phyloP scores from a whole-genome alignment of 768 basidiomycete species.

The Exidia glandulosa region DNA sequence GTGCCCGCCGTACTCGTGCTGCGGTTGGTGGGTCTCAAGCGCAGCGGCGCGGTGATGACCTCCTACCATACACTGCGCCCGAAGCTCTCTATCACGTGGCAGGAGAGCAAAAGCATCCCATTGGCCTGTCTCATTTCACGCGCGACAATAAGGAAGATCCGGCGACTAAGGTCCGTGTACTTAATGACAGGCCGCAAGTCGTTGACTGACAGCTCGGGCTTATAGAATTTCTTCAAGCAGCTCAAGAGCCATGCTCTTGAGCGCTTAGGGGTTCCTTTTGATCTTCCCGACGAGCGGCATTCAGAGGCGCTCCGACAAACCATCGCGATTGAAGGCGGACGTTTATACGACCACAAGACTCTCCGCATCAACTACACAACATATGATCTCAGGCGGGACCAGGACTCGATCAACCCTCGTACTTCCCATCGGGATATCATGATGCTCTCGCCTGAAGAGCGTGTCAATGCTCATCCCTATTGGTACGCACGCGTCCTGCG shows the following conservation, averaged over 20 bases:
- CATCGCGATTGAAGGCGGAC: conserved; percentile 7
- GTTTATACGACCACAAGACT: conserved; percentile 11
- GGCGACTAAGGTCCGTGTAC: no score
- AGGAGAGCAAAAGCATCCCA: not conserved
- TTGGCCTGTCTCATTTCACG: no score
- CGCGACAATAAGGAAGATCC: not conserved
- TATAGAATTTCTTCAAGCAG: not conserved
- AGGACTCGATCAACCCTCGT: conserved; percentile 13
- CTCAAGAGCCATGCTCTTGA: not conserved
- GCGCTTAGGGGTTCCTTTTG: not conserved
- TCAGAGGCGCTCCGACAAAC: conserved; percentile 1
- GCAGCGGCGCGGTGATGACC: not conserved
- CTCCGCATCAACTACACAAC: conserved; percentile 15
- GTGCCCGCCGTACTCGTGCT: not conserved
- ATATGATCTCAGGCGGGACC: conserved; percentile 9
- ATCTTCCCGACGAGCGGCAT: conserved; percentile 5
- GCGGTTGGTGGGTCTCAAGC: not conserved
- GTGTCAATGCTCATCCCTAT: conserved; percentile 9
- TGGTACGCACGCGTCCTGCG: conserved; percentile 12
- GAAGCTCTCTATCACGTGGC: not conserved
- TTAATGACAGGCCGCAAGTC: no score
- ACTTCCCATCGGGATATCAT: conserved; percentile 11
- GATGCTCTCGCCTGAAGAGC: conserved; percentile 10
- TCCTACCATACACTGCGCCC: no score
- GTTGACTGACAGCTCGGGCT: no score